These are phyloP conservation scores for Ascochyta lentis DNA, from an alignment of 2,329 filamentous ascomycete species.

Conservation along the genomic window DNA sequence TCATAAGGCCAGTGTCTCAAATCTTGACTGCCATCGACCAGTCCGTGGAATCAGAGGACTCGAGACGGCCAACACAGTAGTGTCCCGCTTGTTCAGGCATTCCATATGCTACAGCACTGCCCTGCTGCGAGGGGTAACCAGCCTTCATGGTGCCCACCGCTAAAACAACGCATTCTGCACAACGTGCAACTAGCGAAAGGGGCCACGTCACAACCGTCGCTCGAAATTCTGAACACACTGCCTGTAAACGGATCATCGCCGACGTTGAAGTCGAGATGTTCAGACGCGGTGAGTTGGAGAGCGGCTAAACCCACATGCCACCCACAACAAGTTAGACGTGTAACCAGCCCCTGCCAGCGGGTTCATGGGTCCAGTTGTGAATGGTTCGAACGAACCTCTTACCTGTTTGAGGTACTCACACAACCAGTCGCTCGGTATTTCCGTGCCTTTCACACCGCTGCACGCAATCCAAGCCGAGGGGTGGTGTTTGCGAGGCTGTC, in stretches of 20 bases:
- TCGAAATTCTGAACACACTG: neutral
- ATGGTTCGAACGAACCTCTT: slow-evolving; percentile 23
- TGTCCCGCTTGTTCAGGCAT: slow-evolving; percentile 4
- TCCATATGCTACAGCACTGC: slow-evolving; percentile 17
- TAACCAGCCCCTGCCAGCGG: slow-evolving; percentile 18
- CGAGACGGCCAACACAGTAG: neutral
- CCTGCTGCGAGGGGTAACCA: slow-evolving; percentile 4
- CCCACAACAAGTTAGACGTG: slow-evolving; percentile 22
- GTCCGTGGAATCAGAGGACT: too few species aligned
- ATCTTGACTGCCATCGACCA: too few species aligned
- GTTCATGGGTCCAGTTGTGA: slow-evolving; percentile 20
- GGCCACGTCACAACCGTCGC: slow-evolving; percentile 7
- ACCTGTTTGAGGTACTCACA: slow-evolving; percentile 21
- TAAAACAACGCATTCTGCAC: slow-evolving; percentile 19
- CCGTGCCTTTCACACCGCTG: slow-evolving; percentile 31
- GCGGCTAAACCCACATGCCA: slow-evolving; percentile 24
- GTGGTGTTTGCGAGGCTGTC: slow-evolving; percentile 21
- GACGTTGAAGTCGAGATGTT: slow-evolving; percentile 14
- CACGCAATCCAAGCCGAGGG: slow-evolving; percentile 20
- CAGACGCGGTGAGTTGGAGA: slow-evolving; percentile 33
- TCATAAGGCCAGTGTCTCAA: too few species aligned
- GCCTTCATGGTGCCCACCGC: slow-evolving; percentile 10
- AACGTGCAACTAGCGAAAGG: slow-evolving; percentile 12
- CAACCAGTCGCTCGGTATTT: slow-evolving; percentile 25
- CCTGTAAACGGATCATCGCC: slow-evolving; percentile 8